Conservation (phyloP, 2,329 filamentous ascomycete species). For the Penicillium sp. region DNA sequence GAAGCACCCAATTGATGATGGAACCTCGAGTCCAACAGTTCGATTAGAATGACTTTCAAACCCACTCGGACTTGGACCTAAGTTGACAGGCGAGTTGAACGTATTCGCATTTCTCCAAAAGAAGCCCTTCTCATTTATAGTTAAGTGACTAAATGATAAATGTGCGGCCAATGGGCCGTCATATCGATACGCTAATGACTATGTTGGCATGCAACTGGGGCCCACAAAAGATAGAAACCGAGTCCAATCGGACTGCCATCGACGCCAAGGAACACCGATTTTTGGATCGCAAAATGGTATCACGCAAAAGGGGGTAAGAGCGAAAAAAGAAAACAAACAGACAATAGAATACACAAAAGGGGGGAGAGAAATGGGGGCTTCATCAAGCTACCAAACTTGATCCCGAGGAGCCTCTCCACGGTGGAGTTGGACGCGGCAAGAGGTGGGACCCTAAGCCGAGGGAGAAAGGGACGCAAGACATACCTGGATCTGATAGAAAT, state of each 20-base stretch:
- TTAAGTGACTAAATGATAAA: neutral
- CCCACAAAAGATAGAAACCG: neutral
- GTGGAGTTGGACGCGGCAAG: neutral
- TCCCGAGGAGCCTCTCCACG: neutral
- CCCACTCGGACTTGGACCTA: neutral
- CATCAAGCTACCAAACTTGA: neutral
- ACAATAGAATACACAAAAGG: neutral
- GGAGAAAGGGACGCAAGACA: neutral
- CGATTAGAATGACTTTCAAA: no score
- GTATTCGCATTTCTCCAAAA: neutral
- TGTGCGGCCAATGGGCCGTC: neutral
- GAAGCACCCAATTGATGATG: neutral
- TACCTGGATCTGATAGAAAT: constrained; percentile 6
- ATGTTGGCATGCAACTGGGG: neutral
- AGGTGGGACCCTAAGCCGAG: neutral
- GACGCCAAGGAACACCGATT: neutral
- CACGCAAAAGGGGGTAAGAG: neutral
- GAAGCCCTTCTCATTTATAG: neutral
- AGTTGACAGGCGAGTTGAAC: no score
- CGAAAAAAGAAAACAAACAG: neutral
- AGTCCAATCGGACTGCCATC: neutral
- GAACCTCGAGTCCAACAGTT: neutral
- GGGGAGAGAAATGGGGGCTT: neutral
- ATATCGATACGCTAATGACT: constrained; percentile 1
- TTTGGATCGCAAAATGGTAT: constrained; percentile 8